Evolutionary conservation across 2,329 filamentous ascomycete genomes (phyloP).

Genomic region (Xylaria sp.): DNA sequence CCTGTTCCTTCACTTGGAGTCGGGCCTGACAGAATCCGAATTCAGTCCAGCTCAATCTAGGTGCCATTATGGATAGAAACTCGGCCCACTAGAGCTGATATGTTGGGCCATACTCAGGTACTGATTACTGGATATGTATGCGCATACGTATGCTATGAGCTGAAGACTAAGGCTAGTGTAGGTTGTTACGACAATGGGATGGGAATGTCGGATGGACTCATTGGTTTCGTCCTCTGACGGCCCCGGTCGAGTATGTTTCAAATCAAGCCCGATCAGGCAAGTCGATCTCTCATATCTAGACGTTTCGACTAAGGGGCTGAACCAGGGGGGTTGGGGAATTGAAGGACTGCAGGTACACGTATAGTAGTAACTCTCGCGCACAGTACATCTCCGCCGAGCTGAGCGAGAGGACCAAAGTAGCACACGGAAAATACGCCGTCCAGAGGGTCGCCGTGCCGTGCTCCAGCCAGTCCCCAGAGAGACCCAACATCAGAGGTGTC

Average conservation of each 20-base stretch:
- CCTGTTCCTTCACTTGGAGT: neutral
- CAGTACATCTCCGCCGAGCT: slow-evolving; percentile 13
- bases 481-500: neutral
- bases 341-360: slow-evolving; percentile 30
- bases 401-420: neutral
- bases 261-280: slow-evolving; percentile 34
- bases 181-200: neutral
- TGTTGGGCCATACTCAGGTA: too few relatives aligned
- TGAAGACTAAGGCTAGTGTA: neutral
- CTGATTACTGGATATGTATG: neutral
- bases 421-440: neutral
- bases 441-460: neutral
- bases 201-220: slow-evolving; percentile 5
- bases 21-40: neutral
- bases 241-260: slow-evolving; percentile 28
- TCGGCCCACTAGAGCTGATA: neutral
- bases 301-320: slow-evolving; percentile 35
- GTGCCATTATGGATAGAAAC: too few relatives aligned
- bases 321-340: slow-evolving; percentile 35
- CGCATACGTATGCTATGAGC: neutral
- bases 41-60: neutral
- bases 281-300: slow-evolving; percentile 33
- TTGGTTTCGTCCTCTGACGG: slow-evolving; percentile 25
- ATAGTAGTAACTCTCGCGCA: slow-evolving; percentile 10
- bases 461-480: neutral